Evolutionary conservation across 2,329 filamentous ascomycete species (phyloP).

Genomic region (Aureobasidium sp.): DNA sequence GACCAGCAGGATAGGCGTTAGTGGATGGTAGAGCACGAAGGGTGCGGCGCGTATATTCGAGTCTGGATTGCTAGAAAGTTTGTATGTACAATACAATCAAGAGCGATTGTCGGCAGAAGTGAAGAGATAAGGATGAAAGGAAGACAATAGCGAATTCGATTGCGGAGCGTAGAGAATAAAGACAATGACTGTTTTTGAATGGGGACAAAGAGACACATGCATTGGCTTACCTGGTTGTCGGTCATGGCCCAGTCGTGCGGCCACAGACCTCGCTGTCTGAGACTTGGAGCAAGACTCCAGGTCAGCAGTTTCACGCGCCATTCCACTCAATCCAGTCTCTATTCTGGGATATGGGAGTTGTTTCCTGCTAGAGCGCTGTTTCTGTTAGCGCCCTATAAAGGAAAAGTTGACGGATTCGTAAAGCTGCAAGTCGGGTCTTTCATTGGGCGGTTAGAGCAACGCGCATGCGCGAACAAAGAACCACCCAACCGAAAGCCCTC

Average conservation of each 20-base stretch:
- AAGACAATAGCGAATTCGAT: slow-evolving; percentile 17
- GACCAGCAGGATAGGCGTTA: slow-evolving; percentile 18
- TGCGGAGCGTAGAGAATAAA: slow-evolving; percentile 23
- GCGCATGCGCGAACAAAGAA: slow-evolving; percentile 15
- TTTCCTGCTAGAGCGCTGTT: slow-evolving; percentile 26
- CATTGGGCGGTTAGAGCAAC: slow-evolving; percentile 9
- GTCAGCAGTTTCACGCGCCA: slow-evolving; percentile 35
- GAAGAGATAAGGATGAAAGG: slow-evolving; percentile 1
- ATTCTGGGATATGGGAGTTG: slow-evolving; percentile 32
- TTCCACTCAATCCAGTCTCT: slow-evolving; percentile 37
- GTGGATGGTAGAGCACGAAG: slow-evolving; percentile 9
- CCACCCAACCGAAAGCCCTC: slow-evolving; percentile 1
- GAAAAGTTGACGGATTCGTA: slow-evolving; percentile 8
- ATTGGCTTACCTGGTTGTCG: slow-evolving; percentile 24
- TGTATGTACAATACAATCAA: slow-evolving; percentile 4
- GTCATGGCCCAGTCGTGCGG: slow-evolving; percentile 28
- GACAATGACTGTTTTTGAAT: slow-evolving; percentile 32
- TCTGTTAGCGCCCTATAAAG: slow-evolving; percentile 25
- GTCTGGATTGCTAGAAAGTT: neutral
- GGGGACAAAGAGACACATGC: slow-evolving; percentile 19
- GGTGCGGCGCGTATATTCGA: neutral
- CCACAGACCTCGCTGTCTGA: slow-evolving; percentile 25
- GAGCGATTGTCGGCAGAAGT: slow-evolving; percentile 12
- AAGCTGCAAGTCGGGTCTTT: slow-evolving; percentile 12
- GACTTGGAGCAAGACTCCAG: slow-evolving; percentile 31